These are phyloP conservation scores for Mycothermus thermophilus DNA, from an alignment of 495 filamentous ascomycete species.

Conservation along the genomic window DNA sequence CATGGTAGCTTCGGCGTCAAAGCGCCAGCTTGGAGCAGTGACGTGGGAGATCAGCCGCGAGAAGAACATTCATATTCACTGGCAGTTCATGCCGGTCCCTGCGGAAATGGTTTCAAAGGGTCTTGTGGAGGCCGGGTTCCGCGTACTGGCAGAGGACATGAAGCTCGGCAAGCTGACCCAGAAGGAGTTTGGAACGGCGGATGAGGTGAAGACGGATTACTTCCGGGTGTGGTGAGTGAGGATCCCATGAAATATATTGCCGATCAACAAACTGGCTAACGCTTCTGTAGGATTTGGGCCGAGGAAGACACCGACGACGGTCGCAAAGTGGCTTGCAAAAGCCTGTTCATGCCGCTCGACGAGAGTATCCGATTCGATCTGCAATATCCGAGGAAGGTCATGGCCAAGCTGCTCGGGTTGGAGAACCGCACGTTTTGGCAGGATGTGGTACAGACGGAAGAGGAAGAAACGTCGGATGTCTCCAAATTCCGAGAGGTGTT, in stretches of 20 bases:
- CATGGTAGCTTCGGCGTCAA: conserved; percentile 46
- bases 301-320: conserved; percentile 27
- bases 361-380: conserved; percentile 40
- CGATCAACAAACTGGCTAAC: too few species aligned
- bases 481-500: conserved; percentile 73
- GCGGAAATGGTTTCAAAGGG: conserved; percentile 47
- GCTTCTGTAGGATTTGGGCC: too few species aligned
- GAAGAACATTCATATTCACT: conserved; percentile 72
- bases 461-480: conserved; percentile 70
- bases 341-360: conserved; percentile 34
- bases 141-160: conserved; percentile 66
- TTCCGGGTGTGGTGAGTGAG: conserved; percentile 81
- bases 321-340: conserved; percentile 26
- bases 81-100: conserved; percentile 83
- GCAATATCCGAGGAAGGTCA: conserved; percentile 57
- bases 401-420: conserved; percentile 73
- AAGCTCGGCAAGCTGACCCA: conserved; percentile 45
- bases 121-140: conserved; percentile 70
- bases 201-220: conserved; percentile 50
- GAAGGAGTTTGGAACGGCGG: conserved; percentile 24
- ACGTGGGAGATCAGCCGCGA: conserved; percentile 80
- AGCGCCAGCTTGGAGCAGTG: conserved; percentile 55
- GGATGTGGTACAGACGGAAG: conserved; percentile 61
- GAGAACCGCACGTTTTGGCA: conserved; percentile 66
- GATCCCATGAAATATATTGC: too few species aligned